Conservation (phyloP, 2,329 filamentous ascomycete genomes). For the Pseudocercospora crystallina region DNA sequence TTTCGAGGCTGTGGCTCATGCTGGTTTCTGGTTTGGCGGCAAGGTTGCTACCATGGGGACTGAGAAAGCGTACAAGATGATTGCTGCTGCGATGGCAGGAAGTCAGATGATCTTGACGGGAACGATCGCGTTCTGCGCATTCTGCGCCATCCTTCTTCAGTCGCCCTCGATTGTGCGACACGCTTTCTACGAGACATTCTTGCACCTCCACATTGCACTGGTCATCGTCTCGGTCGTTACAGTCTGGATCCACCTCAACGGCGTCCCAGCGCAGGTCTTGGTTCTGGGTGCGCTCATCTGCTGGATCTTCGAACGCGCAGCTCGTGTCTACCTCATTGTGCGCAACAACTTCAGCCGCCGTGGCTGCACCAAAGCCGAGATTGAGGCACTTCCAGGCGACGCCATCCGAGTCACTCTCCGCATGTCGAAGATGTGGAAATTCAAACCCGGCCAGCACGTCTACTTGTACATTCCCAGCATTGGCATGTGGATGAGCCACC, state of each 20-base stretch:
- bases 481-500: constrained; percentile 73
- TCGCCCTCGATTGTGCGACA: constrained; percentile 71
- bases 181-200: constrained; percentile 77
- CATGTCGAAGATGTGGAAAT: constrained; percentile 74
- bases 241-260: constrained; percentile 65
- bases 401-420: constrained; percentile 71
- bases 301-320: constrained; percentile 65
- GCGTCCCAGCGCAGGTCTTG: constrained; percentile 58
- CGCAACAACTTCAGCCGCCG: constrained; percentile 64
- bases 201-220: constrained; percentile 67
- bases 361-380: constrained; percentile 67
- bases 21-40: constrained; percentile 56
- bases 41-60: constrained; percentile 42
- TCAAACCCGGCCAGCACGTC: constrained; percentile 73
- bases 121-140: constrained; percentile 61
- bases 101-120: constrained; percentile 59
- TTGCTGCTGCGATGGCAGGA: constrained; percentile 41
- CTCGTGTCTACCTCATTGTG: constrained; percentile 60
- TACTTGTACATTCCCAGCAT: constrained; percentile 76
- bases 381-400: constrained; percentile 75
- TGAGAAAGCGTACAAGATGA: constrained; percentile 51
- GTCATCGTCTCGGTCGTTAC: constrained; percentile 61
- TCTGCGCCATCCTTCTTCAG: constrained; percentile 65
- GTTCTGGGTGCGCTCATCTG: constrained; percentile 64
- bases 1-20: constrained; percentile 67